A percentile compares a stretch with the other conserved stretches of the same genome.
phyloP scores from a whole-genome alignment of 2,329 filamentous ascomycete species.

The Fusarium sp. region DNA sequence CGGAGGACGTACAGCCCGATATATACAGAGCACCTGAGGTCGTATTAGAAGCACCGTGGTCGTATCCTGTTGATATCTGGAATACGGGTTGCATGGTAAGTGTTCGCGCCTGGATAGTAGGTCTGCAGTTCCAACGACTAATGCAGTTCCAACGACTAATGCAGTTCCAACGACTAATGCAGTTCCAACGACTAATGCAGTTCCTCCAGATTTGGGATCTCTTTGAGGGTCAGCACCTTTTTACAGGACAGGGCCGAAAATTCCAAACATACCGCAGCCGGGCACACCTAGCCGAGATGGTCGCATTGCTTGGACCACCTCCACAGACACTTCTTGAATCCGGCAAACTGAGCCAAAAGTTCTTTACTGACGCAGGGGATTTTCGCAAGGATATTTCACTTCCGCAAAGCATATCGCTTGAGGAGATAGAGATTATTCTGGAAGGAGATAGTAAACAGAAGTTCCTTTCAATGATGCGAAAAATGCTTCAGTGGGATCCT shows the following conservation, averaged over 20 bases:
- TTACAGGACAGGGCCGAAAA: conserved; percentile 59
- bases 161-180: too few relatives aligned
- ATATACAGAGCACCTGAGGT: conserved; percentile 63
- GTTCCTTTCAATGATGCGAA: conserved; percentile 56
- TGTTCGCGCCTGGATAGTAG: not conserved
- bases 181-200: not conserved
- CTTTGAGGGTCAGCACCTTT: conserved; percentile 63
- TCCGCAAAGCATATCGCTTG: conserved; percentile 49
- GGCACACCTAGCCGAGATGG: conserved; percentile 65
- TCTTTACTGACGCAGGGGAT: conserved; percentile 56
- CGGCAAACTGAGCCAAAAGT: conserved; percentile 54
- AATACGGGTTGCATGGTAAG: conserved; percentile 66
- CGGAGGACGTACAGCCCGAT: conserved; percentile 58
- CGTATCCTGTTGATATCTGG: conserved; percentile 66
- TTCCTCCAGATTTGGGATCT: conserved; percentile 63
- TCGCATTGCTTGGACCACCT: conserved; percentile 61
- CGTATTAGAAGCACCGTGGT: conserved; percentile 63
- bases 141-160: not conserved
- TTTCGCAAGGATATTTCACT: conserved; percentile 47
- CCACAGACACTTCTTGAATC: conserved; percentile 54
- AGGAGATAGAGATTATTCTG: conserved; percentile 56
- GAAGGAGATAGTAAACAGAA: conserved; percentile 50
- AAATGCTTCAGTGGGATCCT: conserved; percentile 58
- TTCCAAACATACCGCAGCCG: conserved; percentile 58
- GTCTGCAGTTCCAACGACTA: not conserved